These are phyloP conservation scores for Brassica balearica DNA, from an alignment of 441 rosid genomes.

Conservation along the genomic window DNA sequence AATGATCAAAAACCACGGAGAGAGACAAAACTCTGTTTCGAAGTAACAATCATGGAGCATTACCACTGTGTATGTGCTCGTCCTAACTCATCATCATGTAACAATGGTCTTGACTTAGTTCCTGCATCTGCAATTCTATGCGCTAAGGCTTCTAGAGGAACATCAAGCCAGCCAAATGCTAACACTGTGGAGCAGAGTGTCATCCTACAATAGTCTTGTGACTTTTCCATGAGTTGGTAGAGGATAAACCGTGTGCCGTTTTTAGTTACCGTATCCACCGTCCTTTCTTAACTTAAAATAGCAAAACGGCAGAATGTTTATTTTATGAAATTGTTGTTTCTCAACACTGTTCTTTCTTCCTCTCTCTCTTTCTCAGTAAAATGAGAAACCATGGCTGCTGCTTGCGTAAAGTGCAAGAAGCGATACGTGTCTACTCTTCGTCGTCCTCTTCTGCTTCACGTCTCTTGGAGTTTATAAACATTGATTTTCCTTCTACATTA, in stretches of 20 bases:
- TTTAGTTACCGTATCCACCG: neutral
- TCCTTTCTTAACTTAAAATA: neutral
- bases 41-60: conserved; percentile 2
- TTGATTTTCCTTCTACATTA: conserved; percentile 33
- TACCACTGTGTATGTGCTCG: conserved; percentile 72
- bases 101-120: conserved; percentile 83
- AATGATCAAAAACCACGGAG: conserved; percentile 10
- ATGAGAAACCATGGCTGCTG: conserved; percentile 34
- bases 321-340: neutral
- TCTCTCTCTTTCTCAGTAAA: neutral
- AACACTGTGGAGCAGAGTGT: conserved; percentile 57
- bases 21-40: neutral
- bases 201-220: neutral
- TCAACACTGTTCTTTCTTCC: conserved; percentile 19
- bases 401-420: conserved; percentile 35
- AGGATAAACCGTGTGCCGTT: neutral
- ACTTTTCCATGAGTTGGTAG: neutral
- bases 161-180: conserved; percentile 81
- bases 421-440: conserved; percentile 26
- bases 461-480: conserved; percentile 29
- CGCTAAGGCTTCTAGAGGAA: conserved; percentile 90
- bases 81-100: conserved; percentile 68
- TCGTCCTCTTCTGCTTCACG: conserved; percentile 26
- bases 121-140: conserved; percentile 88
- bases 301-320: conserved; percentile 27